Evolutionary conservation across 371 early-diverging fungal genomes (phyloP).

Genomic region (Lichtheimia ornata): DNA sequence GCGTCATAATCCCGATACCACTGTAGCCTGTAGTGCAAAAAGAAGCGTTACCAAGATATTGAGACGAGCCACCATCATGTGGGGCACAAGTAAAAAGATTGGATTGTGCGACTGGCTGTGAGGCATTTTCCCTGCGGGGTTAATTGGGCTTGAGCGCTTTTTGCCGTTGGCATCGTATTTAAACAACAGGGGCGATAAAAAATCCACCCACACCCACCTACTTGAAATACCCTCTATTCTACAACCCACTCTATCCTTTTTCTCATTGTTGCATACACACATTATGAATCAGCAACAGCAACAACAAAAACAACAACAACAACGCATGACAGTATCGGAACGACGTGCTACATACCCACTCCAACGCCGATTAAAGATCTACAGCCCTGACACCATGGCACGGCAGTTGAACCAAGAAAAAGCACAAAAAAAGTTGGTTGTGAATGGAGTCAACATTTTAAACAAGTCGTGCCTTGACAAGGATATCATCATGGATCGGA

Average conservation of each 20-base stretch:
- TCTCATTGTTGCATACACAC: not conserved
- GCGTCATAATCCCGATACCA: too few species aligned
- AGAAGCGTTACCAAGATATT: too few species aligned
- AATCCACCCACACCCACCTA: too few species aligned
- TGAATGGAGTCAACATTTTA: conserved; percentile 60
- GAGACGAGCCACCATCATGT: too few species aligned
- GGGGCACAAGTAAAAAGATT: too few species aligned
- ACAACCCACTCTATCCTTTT: not conserved
- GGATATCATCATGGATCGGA: conserved; percentile 55
- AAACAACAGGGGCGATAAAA: not conserved
- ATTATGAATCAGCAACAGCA: not conserved
- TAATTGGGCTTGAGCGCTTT: not conserved
- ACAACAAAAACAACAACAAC: conserved; percentile 14
- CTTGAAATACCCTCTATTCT: too few species aligned
- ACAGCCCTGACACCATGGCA: conserved; percentile 28
- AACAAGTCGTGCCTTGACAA: conserved; percentile 57
- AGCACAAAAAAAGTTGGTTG: conserved; percentile 20
- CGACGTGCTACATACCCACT: conserved; percentile 25
- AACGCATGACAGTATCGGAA: conserved; percentile 19
- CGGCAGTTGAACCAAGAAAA: conserved; percentile 21
- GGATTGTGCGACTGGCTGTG: not conserved
- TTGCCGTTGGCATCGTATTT: conserved; percentile 14
- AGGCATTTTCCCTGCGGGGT: conserved; percentile 12
- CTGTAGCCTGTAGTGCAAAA: too few species aligned
- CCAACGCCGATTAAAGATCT: conserved; percentile 25